Conservation (phyloP, 352 stramenopile species). For the Thalassiosira livingstoniorum region DNA sequence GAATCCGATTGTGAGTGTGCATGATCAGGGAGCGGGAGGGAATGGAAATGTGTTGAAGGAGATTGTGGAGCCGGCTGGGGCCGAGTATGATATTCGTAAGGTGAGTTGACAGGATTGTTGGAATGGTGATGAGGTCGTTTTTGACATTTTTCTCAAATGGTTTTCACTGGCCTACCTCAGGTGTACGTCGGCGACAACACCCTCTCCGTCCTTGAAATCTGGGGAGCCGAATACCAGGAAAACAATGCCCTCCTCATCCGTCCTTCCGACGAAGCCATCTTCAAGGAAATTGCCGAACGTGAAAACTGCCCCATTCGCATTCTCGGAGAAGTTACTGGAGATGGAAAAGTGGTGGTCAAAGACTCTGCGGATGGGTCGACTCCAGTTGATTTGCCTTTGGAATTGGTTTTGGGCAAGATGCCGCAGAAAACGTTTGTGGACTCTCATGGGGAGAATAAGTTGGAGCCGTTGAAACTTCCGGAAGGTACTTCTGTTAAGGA, state of each 20-base stretch:
- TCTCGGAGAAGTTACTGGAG: slow-evolving; percentile 93
- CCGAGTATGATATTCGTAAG: slow-evolving; percentile 96
- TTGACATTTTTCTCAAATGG: neutral
- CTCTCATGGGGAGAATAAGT: slow-evolving; percentile 79
- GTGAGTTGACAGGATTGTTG: slow-evolving; percentile 43
- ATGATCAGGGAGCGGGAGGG: slow-evolving; percentile 98
- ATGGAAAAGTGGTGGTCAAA: slow-evolving; percentile 96
- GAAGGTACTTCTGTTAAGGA: slow-evolving; percentile 89
- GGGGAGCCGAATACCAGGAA: slow-evolving; percentile 99
- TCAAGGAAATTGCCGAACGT: slow-evolving; percentile 94
- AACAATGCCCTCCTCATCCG: slow-evolving; percentile 97
- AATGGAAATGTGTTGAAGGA: slow-evolving; percentile 99
- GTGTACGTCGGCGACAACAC: slow-evolving; percentile 97
- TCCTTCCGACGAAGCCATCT: slow-evolving; percentile 90
- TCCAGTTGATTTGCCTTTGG: slow-evolving; percentile 96
- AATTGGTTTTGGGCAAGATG: slow-evolving; percentile 98
- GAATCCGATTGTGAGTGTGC: slow-evolving; percentile 99
- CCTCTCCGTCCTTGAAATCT: slow-evolving; percentile 99
- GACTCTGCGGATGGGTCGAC: slow-evolving; percentile 94
- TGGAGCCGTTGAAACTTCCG: slow-evolving; percentile 85
- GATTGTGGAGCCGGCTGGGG: slow-evolving; percentile 96
- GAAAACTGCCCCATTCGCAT: slow-evolving; percentile 97
- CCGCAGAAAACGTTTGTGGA: slow-evolving; percentile 98
- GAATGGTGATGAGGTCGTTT: slow-evolving; percentile 1
- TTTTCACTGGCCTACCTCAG: slow-evolving; percentile 31